Percentiles rank a stretch among this genome's conserved stretches.
Conservation (phyloP, 495 filamentous ascomycete genomes). For the Platismatia glauca region DNA sequence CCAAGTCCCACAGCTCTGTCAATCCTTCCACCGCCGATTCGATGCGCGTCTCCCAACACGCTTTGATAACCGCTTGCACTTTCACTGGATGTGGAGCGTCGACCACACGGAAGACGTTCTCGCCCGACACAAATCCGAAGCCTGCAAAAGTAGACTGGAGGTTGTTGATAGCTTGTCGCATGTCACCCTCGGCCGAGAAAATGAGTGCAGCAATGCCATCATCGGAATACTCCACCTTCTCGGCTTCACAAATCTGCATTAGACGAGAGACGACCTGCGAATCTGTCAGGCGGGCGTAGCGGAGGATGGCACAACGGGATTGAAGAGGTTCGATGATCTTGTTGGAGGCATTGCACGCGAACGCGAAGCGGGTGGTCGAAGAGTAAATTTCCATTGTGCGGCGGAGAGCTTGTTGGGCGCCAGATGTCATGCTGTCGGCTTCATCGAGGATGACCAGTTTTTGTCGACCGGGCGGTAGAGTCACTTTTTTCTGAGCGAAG, state of each 20-base stretch:
- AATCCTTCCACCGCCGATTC: conserved; percentile 79
- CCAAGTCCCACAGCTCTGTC: conserved; percentile 86
- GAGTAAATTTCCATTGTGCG: conserved; percentile 99
- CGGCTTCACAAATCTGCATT: conserved; percentile 83
- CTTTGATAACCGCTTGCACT: conserved; percentile 96
- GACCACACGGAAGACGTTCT: conserved; percentile 97
- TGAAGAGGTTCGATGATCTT: conserved; percentile 99
- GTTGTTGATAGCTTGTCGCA: conserved; percentile 99
- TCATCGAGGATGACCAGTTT: conserved; percentile 98
- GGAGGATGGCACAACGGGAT: conserved; percentile 90
- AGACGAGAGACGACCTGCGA: conserved; percentile 82
- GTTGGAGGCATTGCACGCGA: conserved; percentile 97
- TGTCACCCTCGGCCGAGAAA: conserved; percentile 96
- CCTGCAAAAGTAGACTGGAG: conserved; percentile 91
- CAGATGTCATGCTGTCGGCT: conserved; percentile 93
- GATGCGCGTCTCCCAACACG: conserved; percentile 83
- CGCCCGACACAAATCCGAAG: conserved; percentile 92
- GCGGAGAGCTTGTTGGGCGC: conserved; percentile 90
- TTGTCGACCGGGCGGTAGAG: conserved; percentile 78
- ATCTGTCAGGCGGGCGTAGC: conserved; percentile 87
- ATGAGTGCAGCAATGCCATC: conserved; percentile 92
- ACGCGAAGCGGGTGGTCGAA: conserved; percentile 91
- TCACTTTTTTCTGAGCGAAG: conserved; percentile 99
- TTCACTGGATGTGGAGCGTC: conserved; percentile 96
- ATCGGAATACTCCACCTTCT: conserved; percentile 72